Evolutionary conservation across 2,329 filamentous ascomycete genomes (phyloP).

Genomic region (Simplicillium aogashimaense): DNA sequence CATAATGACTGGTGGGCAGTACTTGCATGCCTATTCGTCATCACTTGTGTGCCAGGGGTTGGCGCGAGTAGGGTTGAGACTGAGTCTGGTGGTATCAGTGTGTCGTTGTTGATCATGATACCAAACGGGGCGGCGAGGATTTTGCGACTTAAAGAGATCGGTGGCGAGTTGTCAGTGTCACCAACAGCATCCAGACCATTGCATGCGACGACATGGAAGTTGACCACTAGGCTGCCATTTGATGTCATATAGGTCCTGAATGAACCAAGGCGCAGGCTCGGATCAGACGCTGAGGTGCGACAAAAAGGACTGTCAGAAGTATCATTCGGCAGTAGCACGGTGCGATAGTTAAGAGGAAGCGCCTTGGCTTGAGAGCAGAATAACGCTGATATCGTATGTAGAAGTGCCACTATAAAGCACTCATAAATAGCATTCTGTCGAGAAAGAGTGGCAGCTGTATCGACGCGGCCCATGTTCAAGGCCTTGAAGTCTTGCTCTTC

Average conservation of each 20-base stretch:
- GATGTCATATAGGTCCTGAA: slow-evolving; percentile 46
- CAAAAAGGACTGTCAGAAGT: slow-evolving; percentile 16
- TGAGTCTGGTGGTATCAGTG: slow-evolving; percentile 8
- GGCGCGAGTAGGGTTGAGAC: slow-evolving; percentile 30
- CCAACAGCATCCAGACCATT: slow-evolving; percentile 36
- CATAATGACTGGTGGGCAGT: slow-evolving; percentile 33
- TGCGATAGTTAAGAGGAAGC: slow-evolving; percentile 42
- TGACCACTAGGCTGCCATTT: slow-evolving; percentile 41
- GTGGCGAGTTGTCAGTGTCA: slow-evolving; percentile 27
- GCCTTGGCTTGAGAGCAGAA: slow-evolving; percentile 40
- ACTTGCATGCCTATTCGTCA: slow-evolving; percentile 28
- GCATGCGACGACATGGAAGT: slow-evolving; percentile 35
- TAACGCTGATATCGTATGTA: slow-evolving; percentile 37
- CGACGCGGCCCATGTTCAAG: slow-evolving; percentile 10
- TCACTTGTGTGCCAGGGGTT: slow-evolving; percentile 42
- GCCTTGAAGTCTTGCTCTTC: slow-evolving; percentile 18
- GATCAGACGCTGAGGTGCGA: slow-evolving; percentile 15
- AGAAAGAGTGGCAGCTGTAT: slow-evolving; percentile 13
- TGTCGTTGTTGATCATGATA: slow-evolving; percentile 20
- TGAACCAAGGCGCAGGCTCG: slow-evolving; percentile 31
- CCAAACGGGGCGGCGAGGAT: slow-evolving; percentile 48
- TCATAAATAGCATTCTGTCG: slow-evolving; percentile 37
- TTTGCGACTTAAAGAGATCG: slow-evolving; percentile 29
- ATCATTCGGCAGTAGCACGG: slow-evolving; percentile 33
- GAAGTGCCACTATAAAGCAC: slow-evolving; percentile 41